Evolutionary conservation across 306 rosid genomes (phyloP), one percentile per base, ranked within the genome.

Genomic region (Quercus ilex): DNA sequence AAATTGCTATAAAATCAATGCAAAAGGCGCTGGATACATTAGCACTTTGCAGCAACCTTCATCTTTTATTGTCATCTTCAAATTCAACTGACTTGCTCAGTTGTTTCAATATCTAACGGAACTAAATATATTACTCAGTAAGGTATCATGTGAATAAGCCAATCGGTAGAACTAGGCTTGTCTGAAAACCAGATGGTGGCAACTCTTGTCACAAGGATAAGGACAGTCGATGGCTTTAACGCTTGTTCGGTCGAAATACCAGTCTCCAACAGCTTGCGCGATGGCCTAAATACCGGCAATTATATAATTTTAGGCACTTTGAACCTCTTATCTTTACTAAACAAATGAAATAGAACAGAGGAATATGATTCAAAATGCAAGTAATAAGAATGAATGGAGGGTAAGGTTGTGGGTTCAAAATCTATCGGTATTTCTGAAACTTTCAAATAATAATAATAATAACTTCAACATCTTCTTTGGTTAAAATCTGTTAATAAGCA

Each of bases 201-300:
- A 95, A 7, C 92, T 88, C 33, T 84, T 87, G 79, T 95, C 99
- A 30, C 99, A 93, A 65, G 98, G 99, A 77, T 89, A 93, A 5
- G 94, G 96, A 63, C 98, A 95, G 71, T 95, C 99, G n/a, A 95
- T 58, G 60, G 55, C 85, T 91, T 88, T 95, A 55, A 83, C 88
- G 6, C 83, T 81, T 56, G 88, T 86, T 79, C 99, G 80, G 59
- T 93, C 92, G 28, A 91, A 95, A 84, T 86, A 95, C 99, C 99
- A 95, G 74, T 95, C 97, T 74, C 97, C 96, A 21, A 95, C 99
- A 49, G 98, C 98, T 35, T 85, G 28, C 6, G 99, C 98, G 31
- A 95, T 90, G 23, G 90, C 87, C 98, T 95, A 88, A 91, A 89
- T 52, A 38, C 63, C 11, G 2, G 55, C 68, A 30, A 71, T 70